Conservation (phyloP, 257 asterid species). For the Buddleja alternifolia region DNA sequence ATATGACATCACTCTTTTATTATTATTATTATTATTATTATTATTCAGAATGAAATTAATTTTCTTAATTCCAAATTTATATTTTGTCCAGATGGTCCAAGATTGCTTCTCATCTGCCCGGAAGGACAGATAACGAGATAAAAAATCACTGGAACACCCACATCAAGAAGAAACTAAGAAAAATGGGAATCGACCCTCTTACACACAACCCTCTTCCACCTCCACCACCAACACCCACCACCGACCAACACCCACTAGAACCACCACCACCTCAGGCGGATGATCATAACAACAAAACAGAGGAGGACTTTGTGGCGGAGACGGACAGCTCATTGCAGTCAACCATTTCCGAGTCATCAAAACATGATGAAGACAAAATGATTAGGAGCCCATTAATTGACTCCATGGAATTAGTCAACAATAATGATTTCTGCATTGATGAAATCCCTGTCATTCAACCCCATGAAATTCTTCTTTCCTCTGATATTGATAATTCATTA, state of each 20-base stretch:
- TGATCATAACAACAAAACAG: not conserved
- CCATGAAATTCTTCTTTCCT: conserved; percentile 54
- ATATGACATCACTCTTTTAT: too few relatives aligned
- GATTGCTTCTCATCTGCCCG: conserved; percentile 48
- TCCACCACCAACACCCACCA: conserved; percentile 21
- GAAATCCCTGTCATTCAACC: conserved; percentile 76
- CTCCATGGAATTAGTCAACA: conserved; percentile 41
- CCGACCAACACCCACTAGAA: conserved; percentile 15
- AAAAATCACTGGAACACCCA: conserved; percentile 57
- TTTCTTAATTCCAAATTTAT: not conserved
- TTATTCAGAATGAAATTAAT: too few relatives aligned
- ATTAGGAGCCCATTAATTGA: conserved; percentile 15
- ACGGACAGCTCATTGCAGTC: not conserved
- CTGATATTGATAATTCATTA: conserved; percentile 26
- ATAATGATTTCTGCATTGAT: conserved; percentile 63
- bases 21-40: too few relatives aligned
- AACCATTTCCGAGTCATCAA: not conserved
- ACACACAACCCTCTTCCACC: conserved; percentile 45
- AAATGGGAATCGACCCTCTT: conserved; percentile 54
- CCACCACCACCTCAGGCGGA: not conserved
- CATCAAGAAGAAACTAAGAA: conserved; percentile 43
- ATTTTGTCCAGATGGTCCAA: conserved; percentile 40
- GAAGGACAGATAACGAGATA: conserved; percentile 51
- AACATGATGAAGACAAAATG: not conserved
- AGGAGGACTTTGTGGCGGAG: not conserved